phyloP scores from a whole-genome alignment of 805 yeast species.

The Kodamaea laetipori region DNA sequence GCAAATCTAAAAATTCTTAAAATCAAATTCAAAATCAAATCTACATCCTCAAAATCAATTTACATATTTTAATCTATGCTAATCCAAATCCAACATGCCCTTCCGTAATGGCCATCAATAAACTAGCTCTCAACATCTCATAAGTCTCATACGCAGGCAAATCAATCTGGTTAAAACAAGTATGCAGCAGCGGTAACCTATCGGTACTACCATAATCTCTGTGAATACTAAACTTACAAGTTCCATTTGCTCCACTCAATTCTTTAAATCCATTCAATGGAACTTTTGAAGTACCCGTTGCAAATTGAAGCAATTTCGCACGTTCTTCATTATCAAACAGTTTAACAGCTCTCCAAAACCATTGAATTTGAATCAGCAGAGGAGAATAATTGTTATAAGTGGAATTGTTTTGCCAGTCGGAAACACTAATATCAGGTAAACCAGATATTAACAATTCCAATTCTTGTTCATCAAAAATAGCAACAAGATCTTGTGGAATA shows the following conservation, averaged over 20 bases:
- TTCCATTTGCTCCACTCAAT: slow-evolving; percentile 83
- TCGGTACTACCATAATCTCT: slow-evolving; percentile 84
- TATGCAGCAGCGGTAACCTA: slow-evolving; percentile 92
- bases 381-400: slow-evolving; percentile 78
- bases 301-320: slow-evolving; percentile 91
- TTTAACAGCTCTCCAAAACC: slow-evolving; percentile 98
- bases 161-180: slow-evolving; percentile 94
- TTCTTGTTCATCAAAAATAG: slow-evolving; percentile 94
- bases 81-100: slow-evolving; percentile 97
- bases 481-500: slow-evolving; percentile 77
- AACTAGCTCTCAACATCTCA: slow-evolving; percentile 77
- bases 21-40: no score
- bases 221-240: slow-evolving; percentile 84
- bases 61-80: slow-evolving; percentile 39
- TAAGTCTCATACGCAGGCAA: slow-evolving; percentile 91
- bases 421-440: slow-evolving; percentile 92
- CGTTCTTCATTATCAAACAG: slow-evolving; percentile 93
- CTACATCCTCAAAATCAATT: no score
- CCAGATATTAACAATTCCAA: slow-evolving; percentile 91
- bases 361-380: slow-evolving; percentile 82
- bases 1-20: no score
- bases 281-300: slow-evolving; percentile 96
- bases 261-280: slow-evolving; percentile 93
- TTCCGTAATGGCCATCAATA: slow-evolving; percentile 85
- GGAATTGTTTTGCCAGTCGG: slow-evolving; percentile 92